These are phyloP conservation scores for Pseudonitzschia multistriata DNA, from an alignment of 108 stramenopile species.

Conservation along the genomic window DNA sequence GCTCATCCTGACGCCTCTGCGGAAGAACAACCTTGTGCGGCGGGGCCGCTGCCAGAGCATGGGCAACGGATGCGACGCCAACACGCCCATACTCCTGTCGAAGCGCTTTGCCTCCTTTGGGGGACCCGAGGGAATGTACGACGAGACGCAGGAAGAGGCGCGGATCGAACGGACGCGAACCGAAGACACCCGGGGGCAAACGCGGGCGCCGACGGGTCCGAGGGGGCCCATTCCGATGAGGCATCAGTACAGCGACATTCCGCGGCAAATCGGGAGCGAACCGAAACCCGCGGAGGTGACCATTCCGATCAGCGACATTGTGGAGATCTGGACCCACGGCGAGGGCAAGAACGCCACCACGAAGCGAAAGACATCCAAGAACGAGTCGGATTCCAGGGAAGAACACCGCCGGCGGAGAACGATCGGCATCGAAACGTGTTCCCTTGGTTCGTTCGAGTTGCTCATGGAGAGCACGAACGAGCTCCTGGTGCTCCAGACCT, in stretches of 20 bases:
- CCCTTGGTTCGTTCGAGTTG: slow-evolving; percentile 29
- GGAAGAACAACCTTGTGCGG: neutral
- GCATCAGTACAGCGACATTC: neutral
- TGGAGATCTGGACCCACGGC: slow-evolving; percentile 13
- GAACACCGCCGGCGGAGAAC: neutral
- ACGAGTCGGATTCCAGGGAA: neutral
- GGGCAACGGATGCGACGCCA: neutral
- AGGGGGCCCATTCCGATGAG: neutral
- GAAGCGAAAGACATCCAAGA: neutral
- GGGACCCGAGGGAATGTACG: neutral
- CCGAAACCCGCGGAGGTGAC: neutral
- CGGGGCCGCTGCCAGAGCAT: neutral
- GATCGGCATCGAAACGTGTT: slow-evolving; percentile 22
- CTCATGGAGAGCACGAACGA: slow-evolving; percentile 32
- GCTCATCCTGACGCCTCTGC: neutral
- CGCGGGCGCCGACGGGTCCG: neutral
- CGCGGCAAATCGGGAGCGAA: neutral
- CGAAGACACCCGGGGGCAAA: neutral
- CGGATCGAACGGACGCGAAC: slow-evolving; percentile 3
- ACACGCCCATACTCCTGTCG: slow-evolving; percentile 15
- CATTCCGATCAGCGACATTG: slow-evolving; percentile 20
- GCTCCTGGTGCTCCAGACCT: slow-evolving; percentile 29
- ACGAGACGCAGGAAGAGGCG: neutral
- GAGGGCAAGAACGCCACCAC: neutral
- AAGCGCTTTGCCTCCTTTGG: slow-evolving; percentile 31